phyloP scores from a whole-genome alignment of 768 basidiomycete genomes.

The Asterophora parasitica region DNA sequence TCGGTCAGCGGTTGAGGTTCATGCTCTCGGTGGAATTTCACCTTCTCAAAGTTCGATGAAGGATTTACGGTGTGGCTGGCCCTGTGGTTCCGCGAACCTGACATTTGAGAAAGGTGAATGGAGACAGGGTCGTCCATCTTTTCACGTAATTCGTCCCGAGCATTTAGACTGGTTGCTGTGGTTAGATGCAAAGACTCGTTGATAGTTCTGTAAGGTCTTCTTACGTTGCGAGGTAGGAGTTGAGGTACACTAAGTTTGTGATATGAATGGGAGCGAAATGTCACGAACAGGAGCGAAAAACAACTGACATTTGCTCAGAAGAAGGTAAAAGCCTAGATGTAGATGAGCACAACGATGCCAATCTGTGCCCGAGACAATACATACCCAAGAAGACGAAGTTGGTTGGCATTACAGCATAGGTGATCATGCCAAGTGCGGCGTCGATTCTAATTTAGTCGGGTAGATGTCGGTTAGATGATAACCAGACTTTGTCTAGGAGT shows the following conservation, averaged over 20 bases:
- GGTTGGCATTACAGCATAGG: conserved; percentile 47
- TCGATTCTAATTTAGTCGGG: conserved; percentile 40
- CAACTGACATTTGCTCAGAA: conserved; percentile 48
- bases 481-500: conserved; percentile 2
- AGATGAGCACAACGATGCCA: background rate
- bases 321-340: conserved; percentile 41
- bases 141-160: conserved; percentile 36
- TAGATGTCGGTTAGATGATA: background rate
- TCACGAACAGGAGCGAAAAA: background rate
- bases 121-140: conserved; percentile 31
- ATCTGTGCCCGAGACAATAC: conserved; percentile 4
- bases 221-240: conserved; percentile 49
- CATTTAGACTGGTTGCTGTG: conserved; percentile 36
- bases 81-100: conserved; percentile 10
- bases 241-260: conserved; percentile 43
- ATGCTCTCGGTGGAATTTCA: background rate
- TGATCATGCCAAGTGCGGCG: conserved; percentile 39
- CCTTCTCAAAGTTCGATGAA: conserved; percentile 9
- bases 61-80: background rate
- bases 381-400: conserved; percentile 50
- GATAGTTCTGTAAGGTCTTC: conserved; percentile 10
- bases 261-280: background rate
- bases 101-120: conserved; percentile 38
- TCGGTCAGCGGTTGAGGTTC: background rate
- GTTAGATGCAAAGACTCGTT: background rate